These are phyloP conservation scores for Pythium grandisporangium DNA, from an alignment of 352 stramenopile genomes.

Conservation along the genomic window DNA sequence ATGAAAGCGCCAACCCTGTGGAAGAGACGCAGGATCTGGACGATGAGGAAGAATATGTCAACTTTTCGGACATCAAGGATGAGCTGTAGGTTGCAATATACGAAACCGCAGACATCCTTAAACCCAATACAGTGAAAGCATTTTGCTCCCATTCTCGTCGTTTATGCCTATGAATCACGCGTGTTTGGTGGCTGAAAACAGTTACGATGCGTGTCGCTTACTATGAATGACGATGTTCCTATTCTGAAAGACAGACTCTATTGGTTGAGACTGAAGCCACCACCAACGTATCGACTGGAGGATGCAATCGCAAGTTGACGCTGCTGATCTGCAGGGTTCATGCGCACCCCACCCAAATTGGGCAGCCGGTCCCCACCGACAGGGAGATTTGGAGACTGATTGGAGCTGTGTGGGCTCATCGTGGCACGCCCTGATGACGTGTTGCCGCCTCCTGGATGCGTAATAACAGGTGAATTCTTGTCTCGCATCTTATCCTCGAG, in stretches of 20 bases:
- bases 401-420: constrained; percentile 20
- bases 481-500: constrained; percentile 80
- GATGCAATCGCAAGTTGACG: constrained; percentile 76
- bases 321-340: constrained; percentile 63
- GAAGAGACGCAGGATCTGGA: constrained; percentile 22
- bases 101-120: no score
- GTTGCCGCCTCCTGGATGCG: no score
- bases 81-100: constrained; percentile 36
- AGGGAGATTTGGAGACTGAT: constrained; percentile 13
- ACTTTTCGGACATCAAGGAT: constrained; percentile 42
- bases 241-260: no score
- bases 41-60: constrained; percentile 14
- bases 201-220: no score
- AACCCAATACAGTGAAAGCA: no score
- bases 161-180: no score
- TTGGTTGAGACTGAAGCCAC: constrained; percentile 91
- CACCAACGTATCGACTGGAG: constrained; percentile 88
- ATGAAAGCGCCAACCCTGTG: constrained; percentile 35
- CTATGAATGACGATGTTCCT: no score
- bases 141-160: no score
- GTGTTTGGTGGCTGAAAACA: no score
- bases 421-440: no score
- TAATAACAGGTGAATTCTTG: constrained; percentile 29
- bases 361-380: constrained; percentile 15
- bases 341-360: constrained; percentile 18